Conservation (phyloP, 371 early-diverging fungal genomes). For the Apophysomyces elegans region DNA sequence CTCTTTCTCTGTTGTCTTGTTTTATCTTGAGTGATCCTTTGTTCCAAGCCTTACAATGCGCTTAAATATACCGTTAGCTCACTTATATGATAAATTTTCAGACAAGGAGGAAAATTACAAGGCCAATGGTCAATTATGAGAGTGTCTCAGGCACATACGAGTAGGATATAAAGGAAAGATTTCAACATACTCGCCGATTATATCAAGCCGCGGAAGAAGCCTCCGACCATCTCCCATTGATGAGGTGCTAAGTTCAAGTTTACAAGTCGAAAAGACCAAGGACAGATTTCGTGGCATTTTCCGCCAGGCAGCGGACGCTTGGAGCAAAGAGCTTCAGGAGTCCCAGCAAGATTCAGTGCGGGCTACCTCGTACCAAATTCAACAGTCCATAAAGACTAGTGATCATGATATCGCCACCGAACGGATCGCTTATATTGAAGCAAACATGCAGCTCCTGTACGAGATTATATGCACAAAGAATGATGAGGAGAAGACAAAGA, state of each 20-base stretch:
- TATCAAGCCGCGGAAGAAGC: not conserved
- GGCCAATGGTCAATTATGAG: no score
- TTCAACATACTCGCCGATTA: not conserved
- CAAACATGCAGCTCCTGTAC: not conserved
- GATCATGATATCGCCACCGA: not conserved
- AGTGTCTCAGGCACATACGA: no score
- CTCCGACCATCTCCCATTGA: not conserved
- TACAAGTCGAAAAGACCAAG: not conserved
- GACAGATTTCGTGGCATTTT: not conserved
- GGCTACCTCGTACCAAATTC: not conserved
- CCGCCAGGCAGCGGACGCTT: not conserved
- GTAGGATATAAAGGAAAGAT: no score
- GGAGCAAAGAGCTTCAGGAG: not conserved
- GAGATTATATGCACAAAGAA: not conserved
- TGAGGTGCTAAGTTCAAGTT: not conserved
- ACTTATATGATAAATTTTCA: no score
- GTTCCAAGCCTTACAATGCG: no score
- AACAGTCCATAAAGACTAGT: not conserved
- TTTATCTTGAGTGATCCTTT: no score
- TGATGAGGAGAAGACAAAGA: slow-evolving; percentile 2
- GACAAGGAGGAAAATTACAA: no score
- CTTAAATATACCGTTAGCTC: no score
- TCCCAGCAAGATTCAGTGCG: not conserved
- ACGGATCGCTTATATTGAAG: not conserved
- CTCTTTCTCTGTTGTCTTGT: no score